phyloP scores from a whole-genome alignment of 208 protist species.

The Phytomonas sp. region DNA sequence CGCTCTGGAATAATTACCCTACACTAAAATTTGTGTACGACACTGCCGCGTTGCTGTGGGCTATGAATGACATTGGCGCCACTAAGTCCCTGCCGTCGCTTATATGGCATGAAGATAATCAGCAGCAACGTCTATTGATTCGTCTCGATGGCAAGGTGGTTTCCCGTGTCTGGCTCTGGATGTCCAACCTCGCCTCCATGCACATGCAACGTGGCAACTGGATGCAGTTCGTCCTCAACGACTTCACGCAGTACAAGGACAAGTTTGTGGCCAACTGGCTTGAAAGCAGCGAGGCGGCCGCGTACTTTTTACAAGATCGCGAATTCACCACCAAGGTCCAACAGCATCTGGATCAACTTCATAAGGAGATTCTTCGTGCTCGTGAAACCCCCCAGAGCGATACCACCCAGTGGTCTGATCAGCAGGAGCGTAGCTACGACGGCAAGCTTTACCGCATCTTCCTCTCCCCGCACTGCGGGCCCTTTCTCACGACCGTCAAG shows the following conservation, averaged over 20 bases:
- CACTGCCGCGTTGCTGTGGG: slow-evolving; percentile 23
- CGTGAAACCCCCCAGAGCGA: slow-evolving; percentile 35
- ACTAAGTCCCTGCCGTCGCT: slow-evolving; percentile 10
- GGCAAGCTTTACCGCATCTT: slow-evolving; percentile 69
- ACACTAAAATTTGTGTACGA: slow-evolving; percentile 65
- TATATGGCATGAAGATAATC: neutral
- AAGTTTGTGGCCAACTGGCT: slow-evolving; percentile 34
- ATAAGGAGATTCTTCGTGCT: slow-evolving; percentile 55
- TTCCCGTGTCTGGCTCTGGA: slow-evolving; percentile 30
- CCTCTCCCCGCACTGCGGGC: slow-evolving; percentile 47
- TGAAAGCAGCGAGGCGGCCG: slow-evolving; percentile 18
- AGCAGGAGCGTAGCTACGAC: slow-evolving; percentile 50
- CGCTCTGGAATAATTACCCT: slow-evolving; percentile 63
- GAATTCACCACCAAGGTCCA: slow-evolving; percentile 28
- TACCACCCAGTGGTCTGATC: slow-evolving; percentile 18
- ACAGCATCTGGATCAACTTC: slow-evolving; percentile 34
- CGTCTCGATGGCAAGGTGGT: slow-evolving; percentile 31
- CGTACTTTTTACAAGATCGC: slow-evolving; percentile 26
- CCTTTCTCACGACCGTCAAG: slow-evolving; percentile 67
- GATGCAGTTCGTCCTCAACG: slow-evolving; percentile 53
- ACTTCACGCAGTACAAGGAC: slow-evolving; percentile 36
- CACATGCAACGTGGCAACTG: slow-evolving; percentile 29
- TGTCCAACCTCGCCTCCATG: slow-evolving; percentile 19
- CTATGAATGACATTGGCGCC: slow-evolving; percentile 8
- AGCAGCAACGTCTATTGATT: slow-evolving; percentile 30